Base-by-base conservation (phyloP, 257 asterid genomes). In the Jasminum sambac region DNA sequence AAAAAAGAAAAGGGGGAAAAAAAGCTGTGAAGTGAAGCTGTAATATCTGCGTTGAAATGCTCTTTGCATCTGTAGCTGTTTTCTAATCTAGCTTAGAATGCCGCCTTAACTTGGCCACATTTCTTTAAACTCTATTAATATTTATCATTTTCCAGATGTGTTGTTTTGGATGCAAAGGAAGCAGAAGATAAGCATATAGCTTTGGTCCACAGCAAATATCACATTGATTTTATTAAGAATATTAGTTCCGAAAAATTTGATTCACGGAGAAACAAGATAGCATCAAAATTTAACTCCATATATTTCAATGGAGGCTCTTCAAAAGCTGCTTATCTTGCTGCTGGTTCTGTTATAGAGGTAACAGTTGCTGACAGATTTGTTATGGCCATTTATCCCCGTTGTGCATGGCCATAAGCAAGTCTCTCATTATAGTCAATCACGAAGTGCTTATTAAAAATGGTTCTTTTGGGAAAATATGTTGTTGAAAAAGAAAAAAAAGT, bases 341-440 rank as follows among this genome's bases (percentile, higher is more conserved):
- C 96, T 24, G 99, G 99, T 46, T 91, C 96, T 48, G 96, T 89
- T 38, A 71, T 91, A 72, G 90, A 94, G 96, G 99, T 94, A 77
- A 82, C 63, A 24, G n/a, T 43, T 34, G 4, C 11, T 23, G 11
- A 40, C 25, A 55, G 69, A 61, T 38, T 30, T 8, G 21, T 63
- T 68, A 50, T 30, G 72, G 66, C 23, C 13, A 46, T 59, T 66
- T 62, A 19, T 8, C 10, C 62, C 36, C 39, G 13, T n/a, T 21
- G 40, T 44, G 24, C 38, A 59, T 65, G 26, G 40, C 37, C 62
- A 70, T 37, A 64, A 43, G 48, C 63, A 72, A 34, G 39, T 48
- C 23, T 42, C 58, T 38, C 43, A 30, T 37, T 17, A 4, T 41
- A 13, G 11, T 62, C 64, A 13, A 13, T 7, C 34, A 19, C 14